Base-by-base conservation (phyloP, 2,329 filamentous ascomycete species). In the Penicillium fuscoglaucum region DNA sequence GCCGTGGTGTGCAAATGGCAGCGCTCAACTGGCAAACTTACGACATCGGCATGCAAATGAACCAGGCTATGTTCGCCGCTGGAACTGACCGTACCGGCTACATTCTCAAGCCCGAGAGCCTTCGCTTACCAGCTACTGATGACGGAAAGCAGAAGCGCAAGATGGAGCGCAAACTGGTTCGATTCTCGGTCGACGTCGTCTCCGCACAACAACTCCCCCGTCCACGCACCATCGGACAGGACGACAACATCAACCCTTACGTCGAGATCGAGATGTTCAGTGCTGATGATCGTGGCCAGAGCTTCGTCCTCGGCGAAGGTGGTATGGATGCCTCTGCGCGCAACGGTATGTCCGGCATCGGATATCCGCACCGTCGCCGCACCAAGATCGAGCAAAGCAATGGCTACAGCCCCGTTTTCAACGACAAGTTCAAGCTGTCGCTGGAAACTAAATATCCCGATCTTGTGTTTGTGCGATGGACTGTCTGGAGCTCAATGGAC, bases 11-110 rank as follows among this genome's bases (percentile, higher is more conserved):
- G 19, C 95, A 99, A 76, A 98, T 99, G 93, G 92, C 90, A 15
- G 95, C 95, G 0, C 82, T 98, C 62, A 99, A 99, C 77, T 98
- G 95, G 93, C 95, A 99, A 77, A 98, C 93, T 0, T 97, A 96
- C 70, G 95, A 98, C 71, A 83, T 96, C 19, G 91, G 93, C 46
- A 95, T 97, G 85, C 93, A 98, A 72, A 84, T 98, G 74, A 98
- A 98, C 73, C 90, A 95, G 66, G 95, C 95, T 70, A 98, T 99
- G 95, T 99, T 97, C 72, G 90, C 92, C 47, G 90, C 91, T 58
- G 91, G 91, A 44, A 88, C 84, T 13, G 95, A 97, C 76, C 86
- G 87, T 56, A 90, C 90, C 3, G 95, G 95, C 45, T 99, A 98
- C 69, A 92, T 98, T 15, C 84, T 97, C 53, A 99, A 99, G 79